Evolutionary conservation across 192 early-diverging fungal genomes (phyloP), one percentile per base, ranked within the genome.

Genomic region (Dispira parvispora): DNA sequence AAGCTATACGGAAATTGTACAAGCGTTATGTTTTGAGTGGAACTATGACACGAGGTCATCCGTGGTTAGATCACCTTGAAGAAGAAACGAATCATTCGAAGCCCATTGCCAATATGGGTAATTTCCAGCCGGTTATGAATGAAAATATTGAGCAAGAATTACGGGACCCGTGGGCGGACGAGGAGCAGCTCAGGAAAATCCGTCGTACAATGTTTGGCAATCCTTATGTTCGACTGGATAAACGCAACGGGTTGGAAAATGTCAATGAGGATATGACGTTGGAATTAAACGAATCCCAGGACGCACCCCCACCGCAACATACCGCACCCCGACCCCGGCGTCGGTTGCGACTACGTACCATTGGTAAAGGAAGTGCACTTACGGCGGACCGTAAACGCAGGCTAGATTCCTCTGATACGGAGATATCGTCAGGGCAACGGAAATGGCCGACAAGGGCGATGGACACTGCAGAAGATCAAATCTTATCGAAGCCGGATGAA

Each of bases 171-270:
- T 67, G 83, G 43, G 65, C 82, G 44, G 81, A 83, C 50, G 88
- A 88, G 62, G 84, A 85, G 14, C 72, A 71, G 2, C 65, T 75
- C 16, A 73, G 72, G 62, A 73, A 76, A 57, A 71, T 75, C 14
- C 77, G 74, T 25, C 61, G 76, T 25, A 82, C 82, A 12, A 79
- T 88, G 77, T 89, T 88, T 73, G 88, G 88, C 27, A 89, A 88
- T 62, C 85, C 85, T 0, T 89, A 85, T 62, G 72, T 76, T 63
- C 79, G 80, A 11, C 71, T 68, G 68, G 52, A 70, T 61, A 65
- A 77, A 69, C 55, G 78, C 67, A 69, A 75, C 61, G 44, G 76
- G 67, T 65, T 78, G 11, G 76, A 73, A 60, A 73, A 72, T 46
- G 71, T 72, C 61, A 64, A 74, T 44, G 70, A 73, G 18, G 75